Percentiles rank a stretch among this genome's conserved stretches.
Conservation (phyloP, 805 yeast species). For the Cyberlindnera xylosilytica region DNA sequence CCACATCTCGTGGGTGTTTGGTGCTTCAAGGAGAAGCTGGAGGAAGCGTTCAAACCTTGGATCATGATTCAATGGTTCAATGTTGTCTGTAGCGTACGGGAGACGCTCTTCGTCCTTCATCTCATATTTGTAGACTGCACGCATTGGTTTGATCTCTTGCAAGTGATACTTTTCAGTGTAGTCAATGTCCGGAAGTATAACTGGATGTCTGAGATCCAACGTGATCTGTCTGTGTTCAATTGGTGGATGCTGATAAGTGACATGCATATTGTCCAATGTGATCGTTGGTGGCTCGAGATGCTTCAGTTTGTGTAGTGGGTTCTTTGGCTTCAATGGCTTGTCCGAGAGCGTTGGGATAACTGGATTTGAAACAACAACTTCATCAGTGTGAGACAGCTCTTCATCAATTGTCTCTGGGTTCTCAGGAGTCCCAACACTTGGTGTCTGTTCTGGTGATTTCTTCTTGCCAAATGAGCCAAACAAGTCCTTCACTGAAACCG, state of each 20-base stretch:
- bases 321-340: slow-evolving; percentile 6
- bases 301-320: slow-evolving; percentile 22
- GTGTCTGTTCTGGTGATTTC: not conserved
- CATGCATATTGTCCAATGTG: slow-evolving; percentile 16
- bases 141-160: too few relatives aligned
- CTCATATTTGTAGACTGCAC: not conserved
- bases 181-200: not conserved
- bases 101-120: slow-evolving; percentile 1
- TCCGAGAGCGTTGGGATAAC: slow-evolving; percentile 10
- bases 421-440: not conserved
- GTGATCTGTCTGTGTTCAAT: slow-evolving; percentile 6
- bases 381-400: not conserved
- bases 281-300: slow-evolving; percentile 15
- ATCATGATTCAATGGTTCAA: slow-evolving; percentile 3
- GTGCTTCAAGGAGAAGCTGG: not conserved
- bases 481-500: slow-evolving; percentile 22
- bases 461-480: slow-evolving; percentile 10
- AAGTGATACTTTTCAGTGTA: not conserved
- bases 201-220: not conserved
- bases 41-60: slow-evolving; percentile 2
- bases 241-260: slow-evolving; percentile 6
- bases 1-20: slow-evolving; percentile 25
- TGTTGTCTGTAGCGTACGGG: slow-evolving; percentile 1
- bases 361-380: slow-evolving; percentile 10
- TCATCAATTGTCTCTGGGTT: slow-evolving; percentile 1